Conservation (phyloP, 1,284 basidiomycete genomes). For the Boletus sp. region DNA sequence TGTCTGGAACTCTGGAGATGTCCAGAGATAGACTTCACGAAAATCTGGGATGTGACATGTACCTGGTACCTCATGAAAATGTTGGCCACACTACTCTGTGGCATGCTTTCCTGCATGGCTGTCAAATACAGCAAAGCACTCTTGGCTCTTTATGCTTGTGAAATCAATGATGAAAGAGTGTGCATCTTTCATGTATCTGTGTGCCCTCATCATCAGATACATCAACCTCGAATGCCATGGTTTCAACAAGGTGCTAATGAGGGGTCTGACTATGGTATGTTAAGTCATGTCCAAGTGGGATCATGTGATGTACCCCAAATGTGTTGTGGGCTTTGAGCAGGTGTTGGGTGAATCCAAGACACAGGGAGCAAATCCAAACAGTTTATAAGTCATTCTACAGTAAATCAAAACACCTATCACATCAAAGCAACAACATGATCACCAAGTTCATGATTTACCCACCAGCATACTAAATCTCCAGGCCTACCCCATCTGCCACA, state of each 20-base stretch:
- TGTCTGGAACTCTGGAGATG: too few relatives aligned
- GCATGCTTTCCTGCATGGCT: conserved; percentile 99
- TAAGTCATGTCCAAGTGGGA: conserved; percentile 4
- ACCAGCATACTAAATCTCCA: too few relatives aligned
- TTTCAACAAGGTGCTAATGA: conserved; percentile 61
- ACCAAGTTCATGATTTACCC: too few relatives aligned
- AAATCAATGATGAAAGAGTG: conserved; percentile 97
- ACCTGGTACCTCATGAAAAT: conserved; percentile 84
- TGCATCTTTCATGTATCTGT: conserved; percentile 95
- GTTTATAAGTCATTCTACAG: too few relatives aligned
- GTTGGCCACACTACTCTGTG: conserved; percentile 97
- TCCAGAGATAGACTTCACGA: too few relatives aligned
- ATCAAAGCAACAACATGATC: too few relatives aligned
- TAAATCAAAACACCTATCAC: too few relatives aligned
- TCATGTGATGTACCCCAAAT: conserved; percentile 60
- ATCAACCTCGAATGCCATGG: conserved; percentile 78
- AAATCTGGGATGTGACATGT: too few relatives aligned
- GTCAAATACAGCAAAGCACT: conserved; percentile 98
- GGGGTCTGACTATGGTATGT: too few relatives aligned
- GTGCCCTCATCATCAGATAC: conserved; percentile 92
- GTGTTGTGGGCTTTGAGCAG: conserved; percentile 77
- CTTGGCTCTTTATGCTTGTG: conserved; percentile 89
- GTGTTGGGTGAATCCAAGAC: conserved; percentile 57
- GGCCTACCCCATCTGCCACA: too few relatives aligned
- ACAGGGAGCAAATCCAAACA: too few relatives aligned